phyloP scores from a whole-genome alignment of 2,329 filamentous ascomycete species.

The Cryphonectria parasitica region DNA sequence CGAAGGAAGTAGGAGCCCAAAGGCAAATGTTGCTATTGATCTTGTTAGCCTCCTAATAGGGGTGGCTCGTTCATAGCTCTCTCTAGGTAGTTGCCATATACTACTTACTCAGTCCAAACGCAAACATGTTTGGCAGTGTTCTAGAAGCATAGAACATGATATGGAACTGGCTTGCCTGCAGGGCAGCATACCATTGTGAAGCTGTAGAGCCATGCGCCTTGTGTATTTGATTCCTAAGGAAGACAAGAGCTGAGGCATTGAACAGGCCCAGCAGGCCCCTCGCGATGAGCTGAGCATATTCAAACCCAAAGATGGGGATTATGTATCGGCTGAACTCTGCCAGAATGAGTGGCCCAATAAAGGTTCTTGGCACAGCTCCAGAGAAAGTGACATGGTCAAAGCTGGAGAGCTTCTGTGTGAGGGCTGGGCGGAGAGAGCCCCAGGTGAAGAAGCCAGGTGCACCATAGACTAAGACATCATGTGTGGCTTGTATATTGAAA shows the following conservation, averaged over 20 bases:
- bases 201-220: constrained; percentile 69
- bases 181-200: constrained; percentile 76
- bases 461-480: constrained; percentile 85
- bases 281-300: constrained; percentile 64
- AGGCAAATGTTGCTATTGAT: constrained; percentile 65
- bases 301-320: constrained; percentile 58
- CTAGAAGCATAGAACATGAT: constrained; percentile 89
- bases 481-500: constrained; percentile 92
- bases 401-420: constrained; percentile 57
- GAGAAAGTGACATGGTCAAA: constrained; percentile 94
- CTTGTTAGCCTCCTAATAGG: neutral
- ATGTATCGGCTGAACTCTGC: constrained; percentile 73
- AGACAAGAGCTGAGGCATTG: constrained; percentile 71
- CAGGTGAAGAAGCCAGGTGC: constrained; percentile 75
- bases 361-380: constrained; percentile 88
- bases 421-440: constrained; percentile 67
- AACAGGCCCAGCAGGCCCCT: constrained; percentile 76
- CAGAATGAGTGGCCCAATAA: constrained; percentile 78
- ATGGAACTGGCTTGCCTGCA: constrained; percentile 89
- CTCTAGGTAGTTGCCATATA: constrained; percentile 29
- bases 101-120: constrained; percentile 80
- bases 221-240: constrained; percentile 66
- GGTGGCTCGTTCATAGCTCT: neutral
- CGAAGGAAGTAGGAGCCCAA: constrained; percentile 51
- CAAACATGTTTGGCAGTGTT: constrained; percentile 95